Conservation (phyloP, 2,329 filamentous ascomycete genomes). For the Periconia digitata region DNA sequence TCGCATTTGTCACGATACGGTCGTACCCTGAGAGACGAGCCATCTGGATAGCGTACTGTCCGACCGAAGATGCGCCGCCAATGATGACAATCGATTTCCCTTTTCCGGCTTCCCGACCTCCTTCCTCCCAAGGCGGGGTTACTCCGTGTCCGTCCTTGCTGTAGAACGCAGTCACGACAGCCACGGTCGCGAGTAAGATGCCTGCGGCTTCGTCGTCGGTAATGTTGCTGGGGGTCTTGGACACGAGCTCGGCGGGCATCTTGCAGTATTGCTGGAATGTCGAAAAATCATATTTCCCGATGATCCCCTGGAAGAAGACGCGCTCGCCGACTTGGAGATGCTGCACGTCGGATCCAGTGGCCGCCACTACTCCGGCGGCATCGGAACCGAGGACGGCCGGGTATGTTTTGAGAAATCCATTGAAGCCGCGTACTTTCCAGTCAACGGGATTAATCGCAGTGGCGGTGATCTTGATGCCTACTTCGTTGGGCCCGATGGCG, state of each 20-base stretch:
- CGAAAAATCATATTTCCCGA: slow-evolving; percentile 29
- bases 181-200: slow-evolving; percentile 9
- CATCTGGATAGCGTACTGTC: slow-evolving; percentile 39
- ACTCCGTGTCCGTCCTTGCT: slow-evolving; percentile 10
- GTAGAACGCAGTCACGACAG: slow-evolving; percentile 7
- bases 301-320: slow-evolving; percentile 29
- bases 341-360: slow-evolving; percentile 44
- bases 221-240: slow-evolving; percentile 28
- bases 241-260: slow-evolving; percentile 18
- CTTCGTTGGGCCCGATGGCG: slow-evolving; percentile 49
- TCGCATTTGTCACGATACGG: slow-evolving; percentile 38
- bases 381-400: slow-evolving; percentile 51
- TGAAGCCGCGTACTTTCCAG: slow-evolving; percentile 44
- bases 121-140: slow-evolving; percentile 16
- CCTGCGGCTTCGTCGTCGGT: slow-evolving; percentile 8
- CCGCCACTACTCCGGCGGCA: slow-evolving; percentile 47
- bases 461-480: slow-evolving; percentile 53
- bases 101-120: slow-evolving; percentile 4
- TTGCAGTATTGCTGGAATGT: slow-evolving; percentile 21
- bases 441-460: slow-evolving; percentile 55
- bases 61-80: slow-evolving; percentile 42
- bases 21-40: slow-evolving; percentile 39
- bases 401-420: slow-evolving; percentile 46
- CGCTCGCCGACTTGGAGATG: slow-evolving; percentile 25
- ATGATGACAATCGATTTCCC: slow-evolving; percentile 39